A percentile compares a stretch with the other conserved stretches of the same genome.
phyloP scores from a whole-genome alignment of 495 filamentous ascomycete genomes.

The Xylona heveae region DNA sequence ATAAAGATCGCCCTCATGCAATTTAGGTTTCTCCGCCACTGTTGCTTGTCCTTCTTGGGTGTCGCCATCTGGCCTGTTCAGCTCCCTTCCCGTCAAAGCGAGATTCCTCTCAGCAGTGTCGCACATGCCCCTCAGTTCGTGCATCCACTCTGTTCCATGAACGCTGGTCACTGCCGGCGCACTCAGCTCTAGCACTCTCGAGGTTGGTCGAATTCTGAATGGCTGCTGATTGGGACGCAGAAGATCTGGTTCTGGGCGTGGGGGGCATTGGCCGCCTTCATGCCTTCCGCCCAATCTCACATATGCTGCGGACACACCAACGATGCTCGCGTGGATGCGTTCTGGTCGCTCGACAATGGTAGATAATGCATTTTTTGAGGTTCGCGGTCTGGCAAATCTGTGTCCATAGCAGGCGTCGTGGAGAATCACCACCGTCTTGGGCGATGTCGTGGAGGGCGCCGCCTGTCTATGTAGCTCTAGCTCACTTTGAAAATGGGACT shows the following conservation, averaged over 20 bases:
- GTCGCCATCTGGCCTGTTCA: slow-evolving; percentile 34
- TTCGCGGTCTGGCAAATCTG: slow-evolving; percentile 62
- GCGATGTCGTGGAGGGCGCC: slow-evolving; percentile 7
- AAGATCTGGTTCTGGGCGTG: slow-evolving; percentile 31
- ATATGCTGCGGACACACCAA: slow-evolving; percentile 75
- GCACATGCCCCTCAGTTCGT: slow-evolving; percentile 72
- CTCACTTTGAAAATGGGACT: slow-evolving; percentile 46
- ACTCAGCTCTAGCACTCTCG: slow-evolving; percentile 36
- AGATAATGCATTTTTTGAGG: slow-evolving; percentile 36
- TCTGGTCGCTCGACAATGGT: slow-evolving; percentile 86
- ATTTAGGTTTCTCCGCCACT: slow-evolving; percentile 20
- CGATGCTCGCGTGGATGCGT: slow-evolving; percentile 60
- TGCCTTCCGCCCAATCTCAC: slow-evolving; percentile 69
- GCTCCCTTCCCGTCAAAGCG: slow-evolving; percentile 50
- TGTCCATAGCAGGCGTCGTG: slow-evolving; percentile 92
- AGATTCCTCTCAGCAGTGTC: slow-evolving; percentile 51
- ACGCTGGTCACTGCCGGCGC: slow-evolving; percentile 59
- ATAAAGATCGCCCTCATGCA: slow-evolving; percentile 79
- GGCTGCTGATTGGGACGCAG: slow-evolving; percentile 36
- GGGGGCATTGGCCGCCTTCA: slow-evolving; percentile 42
- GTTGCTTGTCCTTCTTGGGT: slow-evolving; percentile 23
- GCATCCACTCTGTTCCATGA: slow-evolving; percentile 78
- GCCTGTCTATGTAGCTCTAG: slow-evolving; percentile 34
- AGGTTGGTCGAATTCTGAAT: slow-evolving; percentile 62
- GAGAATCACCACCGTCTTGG: slow-evolving; percentile 60